Evolutionary conservation across 805 yeast species (phyloP), one percentile per base, ranked within the genome.

Genomic region (Candida sphagnicola): DNA sequence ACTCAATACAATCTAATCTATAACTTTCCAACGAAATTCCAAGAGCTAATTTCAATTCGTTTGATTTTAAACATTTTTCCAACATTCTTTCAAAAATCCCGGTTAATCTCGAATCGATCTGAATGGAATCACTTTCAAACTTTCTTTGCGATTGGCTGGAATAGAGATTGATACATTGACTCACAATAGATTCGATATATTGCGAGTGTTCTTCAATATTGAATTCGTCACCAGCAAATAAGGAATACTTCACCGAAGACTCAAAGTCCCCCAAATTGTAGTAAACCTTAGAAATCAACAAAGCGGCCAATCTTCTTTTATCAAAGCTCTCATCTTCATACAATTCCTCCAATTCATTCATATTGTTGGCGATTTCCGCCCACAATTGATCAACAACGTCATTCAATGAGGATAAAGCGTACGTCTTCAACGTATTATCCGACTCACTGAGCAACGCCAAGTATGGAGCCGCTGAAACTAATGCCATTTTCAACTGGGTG

Each of bases 361-460:
- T 78, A 54, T 77, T 81, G 65, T 93, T 93, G 41, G 99, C 95
- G 41, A 93, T 85, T 68, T 93, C 98, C 2, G 99, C 88, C 99
- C 99, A 93, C 42, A 88, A 74, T 61, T 87, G 90, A 65, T 89
- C 95, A 37, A 88, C 96, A 36, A 85, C 76, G 18, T 68, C 75
- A 57, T 89, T 85, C 48, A 93, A 77, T 14, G 95, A 81, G 40
- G 82, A 70, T 55, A 93, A 74, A 14, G 98, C 99, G 57, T 87
- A 86, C 25, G 82, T 72, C 61, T 88, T 90, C 49, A 93, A 77
- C 37, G 74, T 63, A 35, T 75, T 65, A 59, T 93, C 97, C 6
- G 80, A 72, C 66, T 93, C 99, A 45, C 80, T 79, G 56, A 93
- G 73, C 46, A 93, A 77, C 28, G 98, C 96, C 62, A 93, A 74